These are phyloP conservation scores for Tulasnella sp. DNA, from an alignment of 768 basidiomycete species.

Conservation along the genomic window DNA sequence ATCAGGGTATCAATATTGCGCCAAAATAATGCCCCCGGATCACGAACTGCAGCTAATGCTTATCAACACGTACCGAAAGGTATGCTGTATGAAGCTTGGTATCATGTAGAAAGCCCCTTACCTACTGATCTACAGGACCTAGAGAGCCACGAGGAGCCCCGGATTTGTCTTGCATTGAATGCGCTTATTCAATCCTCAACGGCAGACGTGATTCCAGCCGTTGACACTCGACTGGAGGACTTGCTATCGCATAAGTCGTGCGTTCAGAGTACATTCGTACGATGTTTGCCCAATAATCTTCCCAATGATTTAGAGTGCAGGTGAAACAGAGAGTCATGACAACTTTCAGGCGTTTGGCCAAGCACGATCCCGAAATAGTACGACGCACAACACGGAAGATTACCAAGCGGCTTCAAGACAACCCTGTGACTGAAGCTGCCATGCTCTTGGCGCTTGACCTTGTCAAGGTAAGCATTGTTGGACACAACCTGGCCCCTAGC, in stretches of 20 bases:
- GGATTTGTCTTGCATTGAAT: slow-evolving; percentile 63
- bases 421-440: background rate
- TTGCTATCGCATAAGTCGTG: slow-evolving; percentile 67
- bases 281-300: no score
- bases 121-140: slow-evolving; percentile 44
- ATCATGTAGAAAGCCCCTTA: background rate
- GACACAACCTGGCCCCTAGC: no score
- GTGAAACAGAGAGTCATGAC: slow-evolving; percentile 53
- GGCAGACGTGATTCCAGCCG: slow-evolving; percentile 63
- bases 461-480: slow-evolving; percentile 4
- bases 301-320: slow-evolving; percentile 41
- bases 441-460: slow-evolving; percentile 3
- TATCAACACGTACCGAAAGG: slow-evolving; percentile 79
- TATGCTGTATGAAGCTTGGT: slow-evolving; percentile 22
- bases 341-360: slow-evolving; percentile 44
- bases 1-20: slow-evolving; percentile 68
- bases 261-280: no score
- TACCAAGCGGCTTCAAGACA: slow-evolving; percentile 28
- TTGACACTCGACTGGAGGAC: slow-evolving; percentile 51
- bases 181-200: slow-evolving; percentile 49
- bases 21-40: slow-evolving; percentile 52
- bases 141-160: slow-evolving; percentile 42
- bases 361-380: slow-evolving; percentile 33
- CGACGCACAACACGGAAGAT: slow-evolving; percentile 33
- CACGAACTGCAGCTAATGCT: slow-evolving; percentile 74